Conservation (phyloP, 306 rosid species). For the Amphicarpaea edgeworthii region DNA sequence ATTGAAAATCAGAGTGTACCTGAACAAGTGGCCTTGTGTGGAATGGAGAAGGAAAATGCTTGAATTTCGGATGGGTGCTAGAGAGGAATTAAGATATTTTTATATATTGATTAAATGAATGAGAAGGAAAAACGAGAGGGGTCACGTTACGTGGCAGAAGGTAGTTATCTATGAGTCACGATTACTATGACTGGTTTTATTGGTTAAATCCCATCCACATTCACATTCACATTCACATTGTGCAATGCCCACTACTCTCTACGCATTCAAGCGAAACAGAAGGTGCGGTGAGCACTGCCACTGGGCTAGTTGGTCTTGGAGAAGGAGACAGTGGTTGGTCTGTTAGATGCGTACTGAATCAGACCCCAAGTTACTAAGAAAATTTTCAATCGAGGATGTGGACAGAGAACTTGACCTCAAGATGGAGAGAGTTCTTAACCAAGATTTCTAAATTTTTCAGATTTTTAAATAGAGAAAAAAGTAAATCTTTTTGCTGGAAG, state of each 20-base stretch:
- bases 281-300: not conserved
- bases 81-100: constrained; percentile 31
- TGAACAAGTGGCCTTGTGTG: not conserved
- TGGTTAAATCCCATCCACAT: not conserved
- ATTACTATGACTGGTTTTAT: not conserved
- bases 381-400: too few relatives aligned
- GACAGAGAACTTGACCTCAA: too few relatives aligned
- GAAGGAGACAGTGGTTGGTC: not conserved
- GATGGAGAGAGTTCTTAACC: too few relatives aligned
- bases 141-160: constrained; percentile 64
- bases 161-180: constrained; percentile 51
- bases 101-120: constrained; percentile 5
- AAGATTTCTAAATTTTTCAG: too few relatives aligned
- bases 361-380: too few relatives aligned
- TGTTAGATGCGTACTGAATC: too few relatives aligned
- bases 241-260: not conserved
- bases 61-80: constrained; percentile 25
- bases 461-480: too few relatives aligned
- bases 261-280: not conserved
- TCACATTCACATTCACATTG: not conserved
- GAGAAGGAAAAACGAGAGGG: constrained; percentile 36
- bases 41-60: constrained; percentile 38
- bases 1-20: constrained; percentile 44
- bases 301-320: not conserved
- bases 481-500: too few relatives aligned